phyloP scores from a whole-genome alignment of 148 eudicot species.

The Rhododendron ovatum region DNA sequence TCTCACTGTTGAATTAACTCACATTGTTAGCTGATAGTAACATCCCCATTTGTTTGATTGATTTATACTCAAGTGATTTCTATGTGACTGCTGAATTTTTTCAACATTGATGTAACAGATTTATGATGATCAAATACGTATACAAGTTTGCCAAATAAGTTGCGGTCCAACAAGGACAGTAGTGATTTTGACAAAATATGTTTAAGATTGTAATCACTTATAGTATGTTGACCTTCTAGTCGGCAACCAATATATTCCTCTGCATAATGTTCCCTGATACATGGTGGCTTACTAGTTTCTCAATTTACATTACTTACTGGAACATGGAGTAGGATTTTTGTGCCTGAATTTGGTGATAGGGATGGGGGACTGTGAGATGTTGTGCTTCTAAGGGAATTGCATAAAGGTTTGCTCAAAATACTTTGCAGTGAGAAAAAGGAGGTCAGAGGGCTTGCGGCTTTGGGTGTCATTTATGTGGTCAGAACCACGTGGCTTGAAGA shows the following conservation, averaged over 20 bases:
- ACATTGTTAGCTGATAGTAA: background rate
- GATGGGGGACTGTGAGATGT: background rate
- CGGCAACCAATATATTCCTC: background rate
- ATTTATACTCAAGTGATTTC: background rate
- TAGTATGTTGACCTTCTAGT: background rate
- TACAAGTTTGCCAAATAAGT: background rate
- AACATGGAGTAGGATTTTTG: background rate
- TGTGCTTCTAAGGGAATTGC: background rate
- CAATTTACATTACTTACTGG: background rate
- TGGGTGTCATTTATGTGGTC: conserved; percentile 72
- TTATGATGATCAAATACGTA: background rate
- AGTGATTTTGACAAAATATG: background rate
- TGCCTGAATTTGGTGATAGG: background rate
- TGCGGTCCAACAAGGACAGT: background rate
- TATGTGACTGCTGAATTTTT: background rate
- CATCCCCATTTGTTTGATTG: background rate
- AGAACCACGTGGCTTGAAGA: conserved; percentile 78
- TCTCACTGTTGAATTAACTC: background rate
- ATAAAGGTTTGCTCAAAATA: conserved; percentile 12
- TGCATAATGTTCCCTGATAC: background rate
- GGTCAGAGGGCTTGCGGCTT: conserved; percentile 78
- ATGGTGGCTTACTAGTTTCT: background rate
- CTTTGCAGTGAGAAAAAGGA: conserved; percentile 76
- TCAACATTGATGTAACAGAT: background rate
- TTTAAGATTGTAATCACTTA: background rate